phyloP scores from a whole-genome alignment of 352 stramenopile genomes.

The Pythium diclinum region DNA sequence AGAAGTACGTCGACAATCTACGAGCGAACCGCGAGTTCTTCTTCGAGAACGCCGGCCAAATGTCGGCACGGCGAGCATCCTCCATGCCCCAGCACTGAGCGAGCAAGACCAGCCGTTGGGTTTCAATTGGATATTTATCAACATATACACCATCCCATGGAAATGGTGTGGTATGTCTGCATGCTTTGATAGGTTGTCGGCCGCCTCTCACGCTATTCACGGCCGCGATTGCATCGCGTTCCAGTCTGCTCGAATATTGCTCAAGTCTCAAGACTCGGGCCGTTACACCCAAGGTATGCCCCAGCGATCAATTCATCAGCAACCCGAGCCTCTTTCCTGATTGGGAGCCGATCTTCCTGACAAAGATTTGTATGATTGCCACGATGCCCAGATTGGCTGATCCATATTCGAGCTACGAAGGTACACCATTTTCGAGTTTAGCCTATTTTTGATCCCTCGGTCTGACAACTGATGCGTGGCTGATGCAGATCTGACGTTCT shows the following conservation, averaged over 20 bases:
- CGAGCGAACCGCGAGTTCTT: slow-evolving; percentile 68
- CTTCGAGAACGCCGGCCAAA: slow-evolving; percentile 52
- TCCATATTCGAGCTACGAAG: not conserved
- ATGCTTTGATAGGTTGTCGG: not conserved
- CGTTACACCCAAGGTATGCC: not conserved
- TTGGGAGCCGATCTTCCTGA: not conserved
- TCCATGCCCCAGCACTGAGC: slow-evolving; percentile 25
- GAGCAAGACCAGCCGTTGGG: not conserved
- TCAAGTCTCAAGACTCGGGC: not conserved
- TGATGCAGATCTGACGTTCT: not conserved
- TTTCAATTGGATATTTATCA: not conserved
- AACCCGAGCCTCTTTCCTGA: not conserved
- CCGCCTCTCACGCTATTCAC: no score
- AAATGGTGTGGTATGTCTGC: not conserved
- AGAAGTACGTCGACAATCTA: slow-evolving; percentile 46
- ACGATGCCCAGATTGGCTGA: not conserved
- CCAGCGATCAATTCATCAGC: not conserved
- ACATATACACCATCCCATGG: not conserved
- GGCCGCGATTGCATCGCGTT: no score
- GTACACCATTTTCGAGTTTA: not conserved
- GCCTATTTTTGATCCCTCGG: not conserved
- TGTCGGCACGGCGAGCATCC: slow-evolving; percentile 35
- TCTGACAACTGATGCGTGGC: not conserved
- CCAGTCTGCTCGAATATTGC: not conserved
- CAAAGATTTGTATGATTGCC: not conserved